phyloP scores from a whole-genome alignment of 192 early-diverging fungal species.

The Coemansia sp. region DNA sequence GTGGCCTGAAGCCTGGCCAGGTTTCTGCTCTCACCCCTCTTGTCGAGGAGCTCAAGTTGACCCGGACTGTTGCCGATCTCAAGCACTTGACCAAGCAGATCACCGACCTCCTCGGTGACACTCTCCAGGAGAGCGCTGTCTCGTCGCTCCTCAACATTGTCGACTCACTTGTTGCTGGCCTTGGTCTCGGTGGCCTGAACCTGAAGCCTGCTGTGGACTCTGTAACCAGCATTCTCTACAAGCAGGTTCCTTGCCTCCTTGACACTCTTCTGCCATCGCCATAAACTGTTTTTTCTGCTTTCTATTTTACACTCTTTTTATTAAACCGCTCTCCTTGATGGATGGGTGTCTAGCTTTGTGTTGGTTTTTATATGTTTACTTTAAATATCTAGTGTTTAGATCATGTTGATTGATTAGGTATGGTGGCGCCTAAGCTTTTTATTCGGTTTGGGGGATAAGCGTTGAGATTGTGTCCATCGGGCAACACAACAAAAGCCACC shows the following conservation, averaged over 20 bases:
- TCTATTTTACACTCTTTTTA: background rate
- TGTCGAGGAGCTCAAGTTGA: slow-evolving; percentile 46
- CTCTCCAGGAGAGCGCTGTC: slow-evolving; percentile 41
- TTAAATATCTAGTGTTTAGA: background rate
- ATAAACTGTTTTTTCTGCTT: slow-evolving; percentile 6
- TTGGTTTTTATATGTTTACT: slow-evolving; percentile 4
- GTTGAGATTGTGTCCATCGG: background rate
- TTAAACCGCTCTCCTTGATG: background rate
- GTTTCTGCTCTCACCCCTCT: slow-evolving; percentile 43
- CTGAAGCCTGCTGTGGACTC: slow-evolving; percentile 49
- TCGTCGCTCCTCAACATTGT: slow-evolving; percentile 45
- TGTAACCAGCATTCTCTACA: slow-evolving; percentile 47
- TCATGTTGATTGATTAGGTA: background rate
- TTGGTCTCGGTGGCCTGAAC: slow-evolving; percentile 50
- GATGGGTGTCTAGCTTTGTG: background rate
- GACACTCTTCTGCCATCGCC: slow-evolving; percentile 52
- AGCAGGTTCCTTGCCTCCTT: slow-evolving; percentile 52
- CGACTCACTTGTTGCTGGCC: slow-evolving; percentile 37
- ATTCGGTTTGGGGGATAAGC: background rate
- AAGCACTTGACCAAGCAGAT: slow-evolving; percentile 53
- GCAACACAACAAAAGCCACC: slow-evolving; percentile 6
- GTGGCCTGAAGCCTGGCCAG: slow-evolving; percentile 41
- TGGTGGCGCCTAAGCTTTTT: background rate
- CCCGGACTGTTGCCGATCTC: slow-evolving; percentile 44
- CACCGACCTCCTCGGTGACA: slow-evolving; percentile 46